Evolutionary conservation across 495 filamentous ascomycete genomes (phyloP).

Genomic region (Aspergillus haitiensis): DNA sequence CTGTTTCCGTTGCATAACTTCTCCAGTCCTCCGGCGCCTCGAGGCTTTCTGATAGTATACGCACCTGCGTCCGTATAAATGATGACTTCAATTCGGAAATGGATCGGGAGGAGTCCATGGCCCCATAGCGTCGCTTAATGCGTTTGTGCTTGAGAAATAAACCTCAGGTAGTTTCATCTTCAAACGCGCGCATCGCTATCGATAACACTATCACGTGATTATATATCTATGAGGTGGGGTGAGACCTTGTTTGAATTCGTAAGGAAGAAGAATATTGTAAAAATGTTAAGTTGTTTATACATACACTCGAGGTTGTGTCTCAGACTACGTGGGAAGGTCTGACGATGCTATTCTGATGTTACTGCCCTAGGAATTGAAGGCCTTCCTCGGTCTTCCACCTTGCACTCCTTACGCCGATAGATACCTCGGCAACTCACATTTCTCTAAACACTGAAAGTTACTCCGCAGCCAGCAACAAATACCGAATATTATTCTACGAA

Average conservation of each 20-base stretch:
- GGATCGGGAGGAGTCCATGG: conserved; percentile 49
- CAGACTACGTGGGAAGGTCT: no score
- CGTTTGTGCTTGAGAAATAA: conserved; percentile 2
- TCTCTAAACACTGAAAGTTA: neutral
- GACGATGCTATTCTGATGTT: no score
- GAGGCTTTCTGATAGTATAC: conserved; percentile 58
- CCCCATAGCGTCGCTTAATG: conserved; percentile 25
- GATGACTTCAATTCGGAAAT: conserved; percentile 62
- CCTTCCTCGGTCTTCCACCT: conserved; percentile 15
- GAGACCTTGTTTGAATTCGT: neutral
- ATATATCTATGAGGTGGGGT: neutral
- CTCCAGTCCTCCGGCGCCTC: conserved; percentile 59
- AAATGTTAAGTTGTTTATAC: neutral
- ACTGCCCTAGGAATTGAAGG: neutral
- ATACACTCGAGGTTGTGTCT: neutral
- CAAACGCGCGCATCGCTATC: conserved; percentile 21
- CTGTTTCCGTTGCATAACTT: conserved; percentile 40
- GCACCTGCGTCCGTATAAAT: conserved; percentile 64
- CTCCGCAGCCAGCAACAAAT: conserved; percentile 22
- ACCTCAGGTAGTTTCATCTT: conserved; percentile 6
- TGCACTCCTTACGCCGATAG: conserved; percentile 6
- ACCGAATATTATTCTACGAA: neutral
- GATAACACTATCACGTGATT: conserved; percentile 27
- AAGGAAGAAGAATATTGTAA: neutral
- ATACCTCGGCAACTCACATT: conserved; percentile 29